phyloP scores from a whole-genome alignment of 1,284 basidiomycete genomes.

The Tylopilus sp. region DNA sequence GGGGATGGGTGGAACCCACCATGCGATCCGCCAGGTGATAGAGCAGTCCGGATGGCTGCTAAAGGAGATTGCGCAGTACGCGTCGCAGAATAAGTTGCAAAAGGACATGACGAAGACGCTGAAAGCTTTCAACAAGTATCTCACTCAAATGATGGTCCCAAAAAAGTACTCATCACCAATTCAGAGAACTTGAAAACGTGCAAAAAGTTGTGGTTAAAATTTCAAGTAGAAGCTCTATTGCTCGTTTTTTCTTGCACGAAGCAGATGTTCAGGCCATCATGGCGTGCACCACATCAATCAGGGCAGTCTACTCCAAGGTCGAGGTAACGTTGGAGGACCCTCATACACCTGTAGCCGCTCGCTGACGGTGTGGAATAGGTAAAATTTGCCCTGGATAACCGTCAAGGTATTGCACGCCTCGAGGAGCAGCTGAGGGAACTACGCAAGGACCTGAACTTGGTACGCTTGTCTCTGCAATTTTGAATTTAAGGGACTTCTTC shows the following conservation, averaged over 20 bases:
- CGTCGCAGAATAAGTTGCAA: not conserved
- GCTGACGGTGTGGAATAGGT: conserved; percentile 7
- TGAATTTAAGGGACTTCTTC: not conserved
- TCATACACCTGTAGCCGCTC: not conserved
- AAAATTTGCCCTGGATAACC: conserved; percentile 16
- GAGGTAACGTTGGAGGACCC: conserved; percentile 19
- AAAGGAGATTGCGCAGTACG: conserved; percentile 17
- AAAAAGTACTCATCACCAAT: too few species aligned
- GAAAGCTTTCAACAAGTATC: conserved; percentile 15
- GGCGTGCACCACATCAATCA: conserved; percentile 20
- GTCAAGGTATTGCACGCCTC: conserved; percentile 21
- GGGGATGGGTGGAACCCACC: conserved; percentile 28
- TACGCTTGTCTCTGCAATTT: not conserved
- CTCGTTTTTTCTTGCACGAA: conserved; percentile 25
- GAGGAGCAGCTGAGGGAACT: too few species aligned
- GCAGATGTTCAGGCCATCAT: conserved; percentile 21
- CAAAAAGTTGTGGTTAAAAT: conserved; percentile 19
- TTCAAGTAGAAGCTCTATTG: conserved; percentile 2
- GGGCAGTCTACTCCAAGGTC: conserved; percentile 19
- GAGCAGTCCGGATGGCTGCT: conserved; percentile 29
- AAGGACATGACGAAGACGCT: conserved; percentile 9
- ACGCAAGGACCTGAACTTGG: not conserved
- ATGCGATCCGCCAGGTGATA: too few species aligned
- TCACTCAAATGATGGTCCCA: too few species aligned
- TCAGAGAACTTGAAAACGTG: conserved; percentile 27